Percentiles rank a stretch among this genome's conserved stretches.
phyloP scores from a whole-genome alignment of 1,284 basidiomycete genomes.

The Moesziomyces sp. region DNA sequence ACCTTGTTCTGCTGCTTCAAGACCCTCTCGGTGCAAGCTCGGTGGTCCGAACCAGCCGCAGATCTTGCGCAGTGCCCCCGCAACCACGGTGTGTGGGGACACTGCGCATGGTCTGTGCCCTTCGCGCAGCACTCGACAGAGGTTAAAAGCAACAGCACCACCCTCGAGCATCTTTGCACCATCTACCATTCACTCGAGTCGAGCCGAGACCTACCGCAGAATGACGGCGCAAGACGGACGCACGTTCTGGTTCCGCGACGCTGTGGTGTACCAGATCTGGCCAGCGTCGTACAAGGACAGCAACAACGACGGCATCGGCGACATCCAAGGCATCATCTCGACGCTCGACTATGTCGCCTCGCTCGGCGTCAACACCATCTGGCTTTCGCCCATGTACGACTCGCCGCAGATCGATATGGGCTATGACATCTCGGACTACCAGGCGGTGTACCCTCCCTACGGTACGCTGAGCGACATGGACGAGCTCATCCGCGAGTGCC shows the following conservation, averaged over 20 bases:
- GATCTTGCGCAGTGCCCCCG: neutral
- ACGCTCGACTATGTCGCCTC: slow-evolving; percentile 78
- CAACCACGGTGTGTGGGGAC: neutral
- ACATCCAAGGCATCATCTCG: slow-evolving; percentile 76
- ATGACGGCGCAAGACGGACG: slow-evolving; percentile 12
- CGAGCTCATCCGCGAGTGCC: slow-evolving; percentile 73
- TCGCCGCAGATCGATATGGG: slow-evolving; percentile 79
- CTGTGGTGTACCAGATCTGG: slow-evolving; percentile 72
- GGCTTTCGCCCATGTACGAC: slow-evolving; percentile 80
- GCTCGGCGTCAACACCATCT: slow-evolving; percentile 78
- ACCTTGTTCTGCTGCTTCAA: neutral
- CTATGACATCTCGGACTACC: slow-evolving; percentile 73
- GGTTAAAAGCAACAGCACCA: too few relatives aligned
- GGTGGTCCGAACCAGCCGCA: neutral
- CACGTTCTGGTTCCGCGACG: slow-evolving; percentile 37
- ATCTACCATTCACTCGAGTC: too few relatives aligned
- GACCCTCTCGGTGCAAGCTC: slow-evolving; percentile 15
- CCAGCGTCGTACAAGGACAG: slow-evolving; percentile 79
- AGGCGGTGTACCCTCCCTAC: slow-evolving; percentile 77
- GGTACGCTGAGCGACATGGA: slow-evolving; percentile 80
- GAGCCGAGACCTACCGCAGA: neutral
- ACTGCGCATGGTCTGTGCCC: neutral
- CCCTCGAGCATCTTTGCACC: neutral
- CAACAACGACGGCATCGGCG: slow-evolving; percentile 80
- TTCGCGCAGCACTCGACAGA: too few relatives aligned